Evolutionary conservation across 768 basidiomycete genomes (phyloP), one percentile per base, ranked within the genome.

Genomic region (Macrolepiota fuliginosa): DNA sequence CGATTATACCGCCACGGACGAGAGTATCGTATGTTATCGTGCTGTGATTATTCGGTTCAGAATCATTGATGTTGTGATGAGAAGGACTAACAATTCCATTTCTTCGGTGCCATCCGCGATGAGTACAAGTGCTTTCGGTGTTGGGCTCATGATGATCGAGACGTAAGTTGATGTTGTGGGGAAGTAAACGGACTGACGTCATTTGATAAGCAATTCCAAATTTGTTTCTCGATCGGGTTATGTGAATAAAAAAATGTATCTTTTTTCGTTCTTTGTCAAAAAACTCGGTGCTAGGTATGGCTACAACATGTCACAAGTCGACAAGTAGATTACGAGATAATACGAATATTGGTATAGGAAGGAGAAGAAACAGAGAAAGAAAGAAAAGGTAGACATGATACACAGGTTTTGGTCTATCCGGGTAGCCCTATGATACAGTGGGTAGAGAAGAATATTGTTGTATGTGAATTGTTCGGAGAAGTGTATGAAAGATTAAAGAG

Each of bases 71-170:
- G 5, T 46, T 42, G 37, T 51, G 39, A 50, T 39, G 32, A 37
- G 27, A n/a, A 47, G 15, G 17, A 68, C 86, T 66, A 68, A 90
- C 91, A 92, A 93, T 73, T 92, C 91, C 87, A 92, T 92, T 74
- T 94, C 92, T 70, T 94, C 92, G 1, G 92, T 92, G 12, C 92
- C 92, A 69, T 92, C 82, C 17, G 91, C 88, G 27, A 94, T 82
- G 24, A 94, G 76, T 51, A 94, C 79, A 22, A 92, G 76, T 5
- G 89, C 92, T 39, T 85, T 83, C 10, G 81, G 76, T 78, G 80
- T 79, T 47, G 19, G 52, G 42, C 5, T 37, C 10, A 24, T 63
- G 25, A 6, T 42, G 29, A 50, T 36, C 42, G 32, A 32, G 46
- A 54, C 39, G 37, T 40, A 54, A 42, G 47, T 35, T 13, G 19